Conservation (phyloP, 208 protist species). For the Leptomonas pyrrhocoris region DNA sequence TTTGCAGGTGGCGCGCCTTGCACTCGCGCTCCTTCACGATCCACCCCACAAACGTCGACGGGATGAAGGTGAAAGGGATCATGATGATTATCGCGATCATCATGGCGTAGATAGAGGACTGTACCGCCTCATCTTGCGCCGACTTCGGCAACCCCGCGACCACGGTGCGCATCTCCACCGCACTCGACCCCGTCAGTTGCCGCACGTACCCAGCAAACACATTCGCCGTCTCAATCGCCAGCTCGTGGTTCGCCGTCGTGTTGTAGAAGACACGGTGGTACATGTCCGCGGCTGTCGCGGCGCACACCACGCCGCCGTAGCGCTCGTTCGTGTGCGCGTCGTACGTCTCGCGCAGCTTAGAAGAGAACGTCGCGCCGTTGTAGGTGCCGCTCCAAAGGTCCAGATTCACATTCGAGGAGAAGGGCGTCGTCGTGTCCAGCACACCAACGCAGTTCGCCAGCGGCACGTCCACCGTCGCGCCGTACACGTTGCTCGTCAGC, state of each 20-base stretch:
- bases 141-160: conserved; percentile 51
- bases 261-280: conserved; percentile 51
- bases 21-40: conserved; percentile 80
- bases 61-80: conserved; percentile 78
- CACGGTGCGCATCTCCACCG: conserved; percentile 7
- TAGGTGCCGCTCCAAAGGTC: conserved; percentile 16
- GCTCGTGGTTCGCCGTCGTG: conserved; percentile 45
- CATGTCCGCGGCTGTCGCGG: conserved; percentile 21
- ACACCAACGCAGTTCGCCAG: conserved; percentile 30
- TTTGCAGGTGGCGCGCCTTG: conserved; percentile 74
- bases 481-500: conserved; percentile 54
- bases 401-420: conserved; percentile 30
- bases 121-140: conserved; percentile 29
- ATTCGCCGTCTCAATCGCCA: conserved; percentile 38
- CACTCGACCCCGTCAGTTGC: conserved; percentile 19
- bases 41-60: conserved; percentile 67
- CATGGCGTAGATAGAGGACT: conserved; percentile 43
- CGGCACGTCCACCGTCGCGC: conserved; percentile 34
- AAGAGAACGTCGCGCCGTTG: conserved; percentile 14
- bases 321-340: conserved; percentile 39
- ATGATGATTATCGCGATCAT: conserved; percentile 66
- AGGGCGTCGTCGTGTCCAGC: conserved; percentile 33
- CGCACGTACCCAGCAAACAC: conserved; percentile 38
- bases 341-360: conserved; percentile 42
- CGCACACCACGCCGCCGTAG: conserved; percentile 53